phyloP scores from a whole-genome alignment of 192 early-diverging fungal genomes.

The Coemansia nantahalensis region DNA sequence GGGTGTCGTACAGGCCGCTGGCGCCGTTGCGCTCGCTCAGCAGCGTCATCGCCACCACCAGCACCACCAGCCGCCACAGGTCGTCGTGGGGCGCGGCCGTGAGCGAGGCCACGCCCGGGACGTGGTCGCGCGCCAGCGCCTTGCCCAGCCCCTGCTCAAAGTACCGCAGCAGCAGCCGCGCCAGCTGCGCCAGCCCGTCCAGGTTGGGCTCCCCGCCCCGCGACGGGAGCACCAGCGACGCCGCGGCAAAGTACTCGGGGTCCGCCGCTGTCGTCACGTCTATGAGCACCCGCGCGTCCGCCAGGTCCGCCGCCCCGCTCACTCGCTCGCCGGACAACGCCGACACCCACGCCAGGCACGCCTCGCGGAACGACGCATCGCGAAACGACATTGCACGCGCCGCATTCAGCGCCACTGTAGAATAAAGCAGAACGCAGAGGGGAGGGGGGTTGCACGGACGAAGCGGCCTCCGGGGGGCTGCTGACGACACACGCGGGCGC shows the following conservation, averaged over 20 bases:
- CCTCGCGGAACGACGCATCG: too few species aligned
- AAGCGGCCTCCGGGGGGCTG: too few species aligned
- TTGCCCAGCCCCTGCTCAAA: slow-evolving; percentile 28
- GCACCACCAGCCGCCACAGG: slow-evolving; percentile 36
- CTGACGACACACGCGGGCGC: too few species aligned
- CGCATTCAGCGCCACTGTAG: too few species aligned
- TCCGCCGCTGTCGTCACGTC: slow-evolving; percentile 34
- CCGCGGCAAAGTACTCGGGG: slow-evolving; percentile 47
- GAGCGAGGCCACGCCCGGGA: slow-evolving; percentile 34
- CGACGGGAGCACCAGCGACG: slow-evolving; percentile 40
- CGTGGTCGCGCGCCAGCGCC: slow-evolving; percentile 23
- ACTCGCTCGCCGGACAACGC: slow-evolving; percentile 18
- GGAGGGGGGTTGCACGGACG: too few species aligned
- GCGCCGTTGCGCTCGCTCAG: slow-evolving; percentile 42
- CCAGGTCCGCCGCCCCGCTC: slow-evolving; percentile 18
- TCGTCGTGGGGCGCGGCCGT: slow-evolving; percentile 34
- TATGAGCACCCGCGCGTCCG: slow-evolving; percentile 38
- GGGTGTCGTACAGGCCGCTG: slow-evolving; percentile 12
- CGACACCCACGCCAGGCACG: slow-evolving; percentile 35
- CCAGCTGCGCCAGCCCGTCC: slow-evolving; percentile 46
- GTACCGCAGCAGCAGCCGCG: slow-evolving; percentile 39
- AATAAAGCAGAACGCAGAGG: too few species aligned
- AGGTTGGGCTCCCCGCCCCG: slow-evolving; percentile 27
- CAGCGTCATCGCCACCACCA: slow-evolving; percentile 41
- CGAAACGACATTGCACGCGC: too few species aligned